Percentiles rank a stretch among this genome's conserved stretches.
These are phyloP conservation scores for Dalbergia cultrata DNA, from an alignment of 306 rosid genomes.

Conservation along the genomic window DNA sequence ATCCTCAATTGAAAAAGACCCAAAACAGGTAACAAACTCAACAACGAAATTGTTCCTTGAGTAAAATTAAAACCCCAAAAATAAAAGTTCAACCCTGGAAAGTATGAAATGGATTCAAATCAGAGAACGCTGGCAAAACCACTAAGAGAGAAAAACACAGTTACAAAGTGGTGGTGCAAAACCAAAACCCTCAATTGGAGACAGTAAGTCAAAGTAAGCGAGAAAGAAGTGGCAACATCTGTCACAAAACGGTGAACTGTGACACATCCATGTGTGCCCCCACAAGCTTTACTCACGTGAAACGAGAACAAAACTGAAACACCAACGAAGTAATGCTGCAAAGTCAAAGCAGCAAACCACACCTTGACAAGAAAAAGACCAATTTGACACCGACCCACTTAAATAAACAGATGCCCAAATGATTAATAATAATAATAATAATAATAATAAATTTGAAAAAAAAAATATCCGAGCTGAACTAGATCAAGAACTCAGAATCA, in stretches of 20 bases:
- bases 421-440: background rate
- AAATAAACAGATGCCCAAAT: conserved; percentile 39
- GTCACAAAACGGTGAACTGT: conserved; percentile 40
- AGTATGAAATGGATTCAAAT: conserved; percentile 29
- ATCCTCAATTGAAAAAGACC: conserved; percentile 36
- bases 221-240: conserved; percentile 19
- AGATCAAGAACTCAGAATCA: conserved; percentile 36
- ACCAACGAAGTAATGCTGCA: conserved; percentile 33
- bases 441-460: background rate
- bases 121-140: background rate
- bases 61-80: conserved; percentile 10
- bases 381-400: conserved; percentile 49
- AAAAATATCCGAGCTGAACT: conserved; percentile 38
- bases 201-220: conserved; percentile 18
- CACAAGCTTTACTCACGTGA: conserved; percentile 43
- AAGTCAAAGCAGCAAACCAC: conserved; percentile 50
- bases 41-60: conserved; percentile 38
- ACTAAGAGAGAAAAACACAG: background rate
- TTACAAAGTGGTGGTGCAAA: conserved; percentile 16
- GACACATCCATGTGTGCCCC: conserved; percentile 47
- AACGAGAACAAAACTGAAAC: conserved; percentile 22
- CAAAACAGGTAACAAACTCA: conserved; percentile 35
- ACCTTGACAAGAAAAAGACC: conserved; percentile 49
- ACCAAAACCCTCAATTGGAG: conserved; percentile 34
- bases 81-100: conserved; percentile 18